phyloP scores from a whole-genome alignment of 1,139 yeast species.

The Torulaspora globosa region DNA sequence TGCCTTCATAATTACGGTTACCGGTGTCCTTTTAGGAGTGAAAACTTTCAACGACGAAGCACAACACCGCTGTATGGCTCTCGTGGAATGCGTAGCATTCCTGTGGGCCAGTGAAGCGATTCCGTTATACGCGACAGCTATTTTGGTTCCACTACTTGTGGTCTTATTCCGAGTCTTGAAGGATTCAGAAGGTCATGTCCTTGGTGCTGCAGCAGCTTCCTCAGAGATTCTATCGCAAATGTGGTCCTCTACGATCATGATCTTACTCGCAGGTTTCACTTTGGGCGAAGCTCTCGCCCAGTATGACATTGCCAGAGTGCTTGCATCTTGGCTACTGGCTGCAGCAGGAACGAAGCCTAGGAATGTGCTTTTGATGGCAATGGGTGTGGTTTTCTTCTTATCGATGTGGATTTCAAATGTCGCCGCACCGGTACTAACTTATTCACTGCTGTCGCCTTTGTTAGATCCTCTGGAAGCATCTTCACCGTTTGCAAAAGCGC shows the following conservation, averaged over 20 bases:
- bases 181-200: constrained; percentile 48
- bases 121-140: constrained; percentile 64
- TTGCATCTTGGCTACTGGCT: constrained; percentile 61
- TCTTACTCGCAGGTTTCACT: constrained; percentile 68
- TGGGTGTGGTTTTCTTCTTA: constrained; percentile 64
- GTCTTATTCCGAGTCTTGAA: constrained; percentile 56
- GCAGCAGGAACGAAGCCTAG: constrained; percentile 66
- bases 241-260: constrained; percentile 74
- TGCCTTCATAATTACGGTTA: constrained; percentile 43
- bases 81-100: constrained; percentile 63
- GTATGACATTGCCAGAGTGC: constrained; percentile 62
- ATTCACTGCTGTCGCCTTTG: constrained; percentile 61
- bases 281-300: constrained; percentile 70
- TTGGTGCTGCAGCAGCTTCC: constrained; percentile 54
- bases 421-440: constrained; percentile 73
- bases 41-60: constrained; percentile 57
- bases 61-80: constrained; percentile 64
- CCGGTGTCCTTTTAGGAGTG: constrained; percentile 48
- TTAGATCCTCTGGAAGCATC: constrained; percentile 59
- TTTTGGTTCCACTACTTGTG: constrained; percentile 55
- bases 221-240: constrained; percentile 52
- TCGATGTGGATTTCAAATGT: constrained; percentile 80
- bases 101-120: constrained; percentile 73
- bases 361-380: constrained; percentile 56
- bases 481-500: constrained; percentile 57